Evolutionary conservation across 306 rosid genomes (phyloP).

Genomic region (Oemleria cerasiformis): DNA sequence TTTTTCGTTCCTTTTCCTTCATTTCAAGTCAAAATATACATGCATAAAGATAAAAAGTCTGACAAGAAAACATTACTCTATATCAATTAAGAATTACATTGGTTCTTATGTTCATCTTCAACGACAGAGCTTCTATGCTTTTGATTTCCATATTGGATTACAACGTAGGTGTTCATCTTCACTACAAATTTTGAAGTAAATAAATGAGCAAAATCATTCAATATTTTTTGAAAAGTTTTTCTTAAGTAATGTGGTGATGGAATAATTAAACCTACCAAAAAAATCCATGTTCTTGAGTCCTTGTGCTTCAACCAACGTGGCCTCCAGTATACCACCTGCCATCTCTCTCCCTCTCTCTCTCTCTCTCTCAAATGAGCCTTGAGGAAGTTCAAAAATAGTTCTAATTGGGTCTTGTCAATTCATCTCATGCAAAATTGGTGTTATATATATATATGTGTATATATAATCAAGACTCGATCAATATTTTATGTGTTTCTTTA

Average conservation of each 20-base stretch:
- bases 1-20: neutral
- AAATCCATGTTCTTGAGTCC: slow-evolving; percentile 17
- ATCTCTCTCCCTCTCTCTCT: neutral
- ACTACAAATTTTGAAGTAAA: slow-evolving; percentile 4
- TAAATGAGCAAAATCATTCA: neutral
- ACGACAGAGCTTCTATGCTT: slow-evolving; percentile 7
- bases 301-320: slow-evolving; percentile 7
- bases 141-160: slow-evolving; percentile 24
- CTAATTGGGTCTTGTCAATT: no score
- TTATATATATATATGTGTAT: neutral
- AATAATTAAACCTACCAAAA: neutral
- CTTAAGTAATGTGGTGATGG: neutral
- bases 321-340: slow-evolving; percentile 2
- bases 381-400: neutral
- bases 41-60: neutral
- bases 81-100: neutral
- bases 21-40: no score
- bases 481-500: neutral
- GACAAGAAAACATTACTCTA: neutral
- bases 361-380: neutral
- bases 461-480: no score
- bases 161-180: slow-evolving; percentile 16
- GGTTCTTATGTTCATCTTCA: slow-evolving; percentile 5
- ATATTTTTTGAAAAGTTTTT: neutral
- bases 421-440: slow-evolving; percentile 17